Percentiles rank a stretch among this genome's conserved stretches.
These are phyloP conservation scores for Pterocarpus santalinus DNA, from an alignment of 306 rosid genomes.

Conservation along the genomic window DNA sequence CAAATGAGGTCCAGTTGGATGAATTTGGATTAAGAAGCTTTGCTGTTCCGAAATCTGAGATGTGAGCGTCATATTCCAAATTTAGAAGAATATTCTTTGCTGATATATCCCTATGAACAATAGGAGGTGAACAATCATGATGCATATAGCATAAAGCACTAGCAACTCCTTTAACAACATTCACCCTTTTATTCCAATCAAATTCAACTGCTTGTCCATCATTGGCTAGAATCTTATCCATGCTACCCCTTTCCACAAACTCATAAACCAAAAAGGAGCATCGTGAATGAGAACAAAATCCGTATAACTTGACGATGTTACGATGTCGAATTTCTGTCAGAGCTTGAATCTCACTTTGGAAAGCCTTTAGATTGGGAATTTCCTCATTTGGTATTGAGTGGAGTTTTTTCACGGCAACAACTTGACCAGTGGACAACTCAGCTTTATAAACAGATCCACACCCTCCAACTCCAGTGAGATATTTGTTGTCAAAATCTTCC, in stretches of 20 bases:
- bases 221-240: too few relatives aligned
- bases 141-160: conserved; percentile 23
- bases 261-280: not conserved
- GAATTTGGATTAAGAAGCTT: conserved; percentile 24
- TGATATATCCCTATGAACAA: conserved; percentile 27
- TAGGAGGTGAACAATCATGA: conserved; percentile 5
- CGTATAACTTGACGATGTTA: conserved; percentile 40
- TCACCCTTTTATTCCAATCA: not conserved
- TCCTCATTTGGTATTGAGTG: not conserved
- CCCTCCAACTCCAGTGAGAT: too few relatives aligned
- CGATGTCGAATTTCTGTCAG: conserved; percentile 36
- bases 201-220: too few relatives aligned
- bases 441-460: not conserved
- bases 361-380: not conserved
- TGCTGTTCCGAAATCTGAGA: conserved; percentile 24
- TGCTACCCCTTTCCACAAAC: too few relatives aligned
- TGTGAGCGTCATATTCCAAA: conserved; percentile 16
- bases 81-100: conserved; percentile 29
- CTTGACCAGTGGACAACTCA: not conserved
- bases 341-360: conserved; percentile 33
- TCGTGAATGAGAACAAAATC: conserved; percentile 37
- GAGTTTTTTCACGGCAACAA: conserved; percentile 30
- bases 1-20: not conserved
- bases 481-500: too few relatives aligned
- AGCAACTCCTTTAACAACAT: not conserved